Conservation (phyloP, 2,329 filamentous ascomycete species). For the Penicillium sp. region DNA sequence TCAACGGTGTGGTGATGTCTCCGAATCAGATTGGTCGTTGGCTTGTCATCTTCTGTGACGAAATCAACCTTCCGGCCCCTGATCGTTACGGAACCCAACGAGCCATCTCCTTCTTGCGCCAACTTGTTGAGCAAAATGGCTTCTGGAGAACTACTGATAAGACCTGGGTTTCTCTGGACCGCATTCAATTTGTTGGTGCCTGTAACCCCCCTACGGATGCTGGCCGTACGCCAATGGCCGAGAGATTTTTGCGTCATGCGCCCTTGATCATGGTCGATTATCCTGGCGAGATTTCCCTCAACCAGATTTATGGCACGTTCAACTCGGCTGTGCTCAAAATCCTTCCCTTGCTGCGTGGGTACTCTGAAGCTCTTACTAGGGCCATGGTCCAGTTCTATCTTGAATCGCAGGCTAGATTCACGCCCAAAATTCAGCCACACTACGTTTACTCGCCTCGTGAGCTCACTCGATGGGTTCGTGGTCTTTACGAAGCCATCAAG, state of each 20-base stretch:
- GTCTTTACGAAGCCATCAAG: slow-evolving; percentile 93
- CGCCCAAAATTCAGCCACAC: slow-evolving; percentile 93
- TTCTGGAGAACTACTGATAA: slow-evolving; percentile 99
- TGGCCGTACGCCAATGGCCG: slow-evolving; percentile 89
- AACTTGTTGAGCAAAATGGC: slow-evolving; percentile 96
- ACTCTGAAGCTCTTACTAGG: slow-evolving; percentile 88
- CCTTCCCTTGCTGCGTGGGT: slow-evolving; percentile 88
- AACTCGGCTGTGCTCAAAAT: slow-evolving; percentile 96
- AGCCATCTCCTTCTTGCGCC: slow-evolving; percentile 93
- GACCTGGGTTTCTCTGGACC: slow-evolving; percentile 94
- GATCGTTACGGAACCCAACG: slow-evolving; percentile 97
- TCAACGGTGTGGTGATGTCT: slow-evolving; percentile 92
- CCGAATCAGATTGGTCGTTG: slow-evolving; percentile 95
- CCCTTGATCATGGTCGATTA: slow-evolving; percentile 99
- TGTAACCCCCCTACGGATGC: slow-evolving; percentile 98
- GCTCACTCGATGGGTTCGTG: slow-evolving; percentile 93
- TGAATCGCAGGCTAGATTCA: slow-evolving; percentile 92
- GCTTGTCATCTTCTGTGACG: slow-evolving; percentile 98
- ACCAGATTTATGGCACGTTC: slow-evolving; percentile 98
- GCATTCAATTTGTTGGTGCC: slow-evolving; percentile 97
- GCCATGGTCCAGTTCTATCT: slow-evolving; percentile 97
- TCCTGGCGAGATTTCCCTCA: slow-evolving; percentile 88
- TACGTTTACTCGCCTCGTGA: slow-evolving; percentile 99
- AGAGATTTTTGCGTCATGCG: slow-evolving; percentile 90
- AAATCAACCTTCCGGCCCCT: slow-evolving; percentile 97